A percentile compares a stretch with the other conserved stretches of the same genome.
Evolutionary conservation across 75 land plant genomes (phyloP).

Genomic region (Pinus tabuliformis): DNA sequence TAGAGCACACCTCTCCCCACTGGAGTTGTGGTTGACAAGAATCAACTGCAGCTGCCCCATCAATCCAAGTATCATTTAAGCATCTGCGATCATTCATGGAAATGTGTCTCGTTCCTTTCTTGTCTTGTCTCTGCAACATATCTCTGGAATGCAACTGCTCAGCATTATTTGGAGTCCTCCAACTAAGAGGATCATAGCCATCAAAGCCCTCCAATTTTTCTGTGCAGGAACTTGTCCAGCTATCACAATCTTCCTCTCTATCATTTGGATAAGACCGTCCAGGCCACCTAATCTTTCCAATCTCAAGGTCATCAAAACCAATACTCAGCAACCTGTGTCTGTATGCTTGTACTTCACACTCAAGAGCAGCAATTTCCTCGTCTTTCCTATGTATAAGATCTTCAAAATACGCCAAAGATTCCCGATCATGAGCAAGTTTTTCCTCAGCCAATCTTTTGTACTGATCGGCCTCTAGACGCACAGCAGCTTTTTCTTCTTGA

Average conservation of each 20-base stretch:
- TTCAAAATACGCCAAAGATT: conserved; percentile 44
- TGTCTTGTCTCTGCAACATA: conserved; percentile 8
- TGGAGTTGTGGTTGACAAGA: conserved; percentile 7
- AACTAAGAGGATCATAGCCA: not conserved
- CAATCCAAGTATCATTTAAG: conserved; percentile 1
- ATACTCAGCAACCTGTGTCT: conserved; percentile 39
- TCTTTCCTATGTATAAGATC: conserved; percentile 64
- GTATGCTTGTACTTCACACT: conserved; percentile 53
- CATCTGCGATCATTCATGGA: conserved; percentile 4
- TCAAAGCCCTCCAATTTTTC: not conserved
- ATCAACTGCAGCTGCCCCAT: not conserved
- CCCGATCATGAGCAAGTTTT: conserved; percentile 63
- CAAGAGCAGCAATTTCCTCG: conserved; percentile 57
- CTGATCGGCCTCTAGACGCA: conserved; percentile 83
- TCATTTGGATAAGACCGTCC: conserved; percentile 4
- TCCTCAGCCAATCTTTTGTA: conserved; percentile 88
- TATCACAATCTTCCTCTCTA: not conserved
- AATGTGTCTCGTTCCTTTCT: conserved; percentile 1
- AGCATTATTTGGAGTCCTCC: conserved; percentile 7
- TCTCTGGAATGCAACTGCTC: not conserved
- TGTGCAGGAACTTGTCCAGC: conserved; percentile 1
- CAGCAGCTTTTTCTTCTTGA: conserved; percentile 81
- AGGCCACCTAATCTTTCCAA: conserved; percentile 6
- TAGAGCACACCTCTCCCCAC: not conserved
- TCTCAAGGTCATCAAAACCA: conserved; percentile 28